Base-by-base conservation (phyloP, 345 rosid genomes). In the Pseudoturritis turrita region DNA sequence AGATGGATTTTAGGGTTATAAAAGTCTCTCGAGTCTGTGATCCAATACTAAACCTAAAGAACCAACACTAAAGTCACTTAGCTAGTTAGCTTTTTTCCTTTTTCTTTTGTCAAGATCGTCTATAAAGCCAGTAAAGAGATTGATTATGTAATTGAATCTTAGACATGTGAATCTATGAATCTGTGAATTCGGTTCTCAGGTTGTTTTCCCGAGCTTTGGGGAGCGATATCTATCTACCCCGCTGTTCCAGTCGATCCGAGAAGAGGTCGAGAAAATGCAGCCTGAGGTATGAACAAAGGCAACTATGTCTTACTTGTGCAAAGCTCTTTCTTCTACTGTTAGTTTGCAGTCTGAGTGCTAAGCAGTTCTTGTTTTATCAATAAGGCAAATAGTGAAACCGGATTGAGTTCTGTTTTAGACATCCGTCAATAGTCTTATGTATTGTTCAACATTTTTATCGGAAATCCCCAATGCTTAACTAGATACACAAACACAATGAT, bases 121-220 rank as follows among this genome's bases (percentile, higher is more conserved):
- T 18, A 28, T 28, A 23, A 31, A 71, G 19, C 54, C 35, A 62
- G 18, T 41, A 6, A 28, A 6, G 44, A 40, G 52, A 28, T 14
- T 18, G 51, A 17, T 52, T 14, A n/a, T 11, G 51, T 18, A 11
- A 40, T 7, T 11, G 2, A 18, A 59, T 25, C 25, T 35, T 36
- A n/a, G 58, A 44, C 47, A 3, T 43, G 40, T 18, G 26, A 22
- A 50, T 6, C 33, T 29, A 0, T 19, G 65, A 61, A 31, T 40
- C 15, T 41, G 1, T 44, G 47, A 17, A 43, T 50, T 45, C 8
- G 44, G 46, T 2, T 64, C 63, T 63, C 87, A 91, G 99, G 97
- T 89, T 72, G 94, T 91, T 49, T 89, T 95, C 49, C 99, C 97
- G 2, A 95, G 97, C 85, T 89, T 95, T 9, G 96, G 99, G 2